These are phyloP conservation scores for Trichoderma sp. DNA, from an alignment of 2,329 filamentous ascomycete genomes.

Conservation along the genomic window DNA sequence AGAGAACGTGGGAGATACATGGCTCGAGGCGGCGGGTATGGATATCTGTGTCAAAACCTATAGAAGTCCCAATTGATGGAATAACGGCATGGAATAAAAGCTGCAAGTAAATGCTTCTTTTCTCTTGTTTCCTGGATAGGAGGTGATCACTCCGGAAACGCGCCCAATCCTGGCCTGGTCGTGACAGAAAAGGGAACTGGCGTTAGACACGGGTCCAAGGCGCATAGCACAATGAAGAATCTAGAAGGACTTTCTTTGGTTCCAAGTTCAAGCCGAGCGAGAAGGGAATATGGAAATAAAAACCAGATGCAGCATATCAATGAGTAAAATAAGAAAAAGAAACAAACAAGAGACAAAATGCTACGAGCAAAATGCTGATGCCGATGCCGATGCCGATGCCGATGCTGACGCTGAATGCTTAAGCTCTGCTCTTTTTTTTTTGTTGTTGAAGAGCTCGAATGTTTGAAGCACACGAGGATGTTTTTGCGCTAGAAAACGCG, in stretches of 20 bases:
- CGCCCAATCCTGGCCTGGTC: neutral
- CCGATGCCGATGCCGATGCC: neutral
- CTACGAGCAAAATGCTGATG: conserved; percentile 4
- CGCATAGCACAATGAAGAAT: conserved; percentile 9
- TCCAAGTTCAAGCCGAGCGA: neutral
- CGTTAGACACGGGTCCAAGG: conserved; percentile 18
- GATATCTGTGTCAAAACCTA: conserved; percentile 29
- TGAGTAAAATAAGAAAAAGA: neutral
- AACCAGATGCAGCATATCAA: conserved; percentile 20
- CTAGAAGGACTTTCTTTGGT: no score
- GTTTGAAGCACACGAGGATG: conserved; percentile 11
- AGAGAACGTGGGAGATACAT: conserved; percentile 96
- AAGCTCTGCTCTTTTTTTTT: neutral
- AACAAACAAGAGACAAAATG: neutral
- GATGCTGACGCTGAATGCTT: no score
- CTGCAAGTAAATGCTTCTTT: neutral
- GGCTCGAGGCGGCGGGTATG: conserved; percentile 30
- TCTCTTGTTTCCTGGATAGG: conserved; percentile 4
- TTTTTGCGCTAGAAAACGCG: conserved; percentile 20
- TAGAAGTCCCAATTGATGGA: conserved; percentile 27
- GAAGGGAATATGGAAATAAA: neutral
- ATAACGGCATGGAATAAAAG: conserved; percentile 19
- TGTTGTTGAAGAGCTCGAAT: conserved; percentile 1
- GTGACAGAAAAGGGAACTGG: conserved; percentile 4
- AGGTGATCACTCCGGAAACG: conserved; percentile 9